phyloP scores from a whole-genome alignment of 768 basidiomycete species.

The Lactifluus pinguis region DNA sequence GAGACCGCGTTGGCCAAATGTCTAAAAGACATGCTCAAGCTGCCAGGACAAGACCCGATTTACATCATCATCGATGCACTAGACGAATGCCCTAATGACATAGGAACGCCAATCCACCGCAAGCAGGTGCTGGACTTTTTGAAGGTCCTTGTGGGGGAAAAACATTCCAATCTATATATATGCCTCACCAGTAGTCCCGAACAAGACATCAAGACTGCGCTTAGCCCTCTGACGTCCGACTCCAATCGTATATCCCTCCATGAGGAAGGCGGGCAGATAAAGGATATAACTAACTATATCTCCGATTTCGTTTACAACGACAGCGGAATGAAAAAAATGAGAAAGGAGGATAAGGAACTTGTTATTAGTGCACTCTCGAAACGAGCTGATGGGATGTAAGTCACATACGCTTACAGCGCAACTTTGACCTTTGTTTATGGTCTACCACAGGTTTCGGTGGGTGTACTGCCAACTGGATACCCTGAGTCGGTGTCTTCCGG shows the following conservation, averaged over 20 bases:
- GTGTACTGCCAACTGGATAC: neutral
- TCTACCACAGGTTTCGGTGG: neutral
- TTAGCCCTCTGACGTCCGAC: neutral
- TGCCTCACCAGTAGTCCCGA: constrained; percentile 7
- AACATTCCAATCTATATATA: neutral
- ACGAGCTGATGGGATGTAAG: neutral
- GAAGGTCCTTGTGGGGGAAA: neutral
- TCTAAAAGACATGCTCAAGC: neutral
- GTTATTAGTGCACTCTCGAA: neutral
- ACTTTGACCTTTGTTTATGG: neutral
- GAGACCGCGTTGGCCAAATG: neutral
- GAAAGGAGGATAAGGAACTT: neutral
- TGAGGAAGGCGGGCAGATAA: neutral
- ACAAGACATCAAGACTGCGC: neutral
- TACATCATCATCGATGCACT: neutral
- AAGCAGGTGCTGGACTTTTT: neutral
- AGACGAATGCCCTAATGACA: neutral
- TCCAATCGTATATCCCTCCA: neutral
- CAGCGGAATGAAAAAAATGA: neutral
- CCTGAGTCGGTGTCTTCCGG: neutral
- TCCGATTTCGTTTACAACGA: neutral
- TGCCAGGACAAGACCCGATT: neutral
- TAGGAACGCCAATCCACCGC: neutral
- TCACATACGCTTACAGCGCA: neutral
- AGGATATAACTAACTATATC: neutral